These are phyloP conservation scores for Fusarium lateritium DNA, from an alignment of 2,329 filamentous ascomycete genomes.

Conservation along the genomic window DNA sequence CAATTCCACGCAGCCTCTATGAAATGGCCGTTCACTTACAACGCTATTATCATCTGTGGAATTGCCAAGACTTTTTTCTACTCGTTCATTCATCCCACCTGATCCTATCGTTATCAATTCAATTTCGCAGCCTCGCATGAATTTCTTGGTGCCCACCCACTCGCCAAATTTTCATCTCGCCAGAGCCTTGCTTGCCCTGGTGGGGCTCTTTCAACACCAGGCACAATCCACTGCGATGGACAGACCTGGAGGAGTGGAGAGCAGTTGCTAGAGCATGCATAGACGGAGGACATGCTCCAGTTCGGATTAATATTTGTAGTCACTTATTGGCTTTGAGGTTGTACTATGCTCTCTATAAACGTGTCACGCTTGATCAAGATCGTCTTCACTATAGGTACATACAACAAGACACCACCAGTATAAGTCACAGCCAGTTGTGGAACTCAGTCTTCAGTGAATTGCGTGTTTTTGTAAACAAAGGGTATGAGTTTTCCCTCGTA, in stretches of 20 bases:
- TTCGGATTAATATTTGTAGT: not conserved
- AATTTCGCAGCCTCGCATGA: slow-evolving; percentile 47
- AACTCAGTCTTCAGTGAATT: slow-evolving; percentile 35
- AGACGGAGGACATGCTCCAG: not conserved
- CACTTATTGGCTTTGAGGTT: not conserved
- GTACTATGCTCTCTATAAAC: not conserved
- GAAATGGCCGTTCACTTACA: not conserved
- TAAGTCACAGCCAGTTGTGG: not conserved
- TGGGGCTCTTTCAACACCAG: slow-evolving; percentile 33
- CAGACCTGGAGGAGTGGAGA: not conserved
- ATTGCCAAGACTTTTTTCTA: not conserved
- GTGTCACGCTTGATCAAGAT: too few relatives aligned
- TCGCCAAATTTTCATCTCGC: slow-evolving; percentile 34
- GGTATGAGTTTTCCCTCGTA: slow-evolving; percentile 52
- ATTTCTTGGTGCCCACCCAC: slow-evolving; percentile 32
- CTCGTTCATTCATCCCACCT: not conserved
- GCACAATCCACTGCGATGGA: not conserved
- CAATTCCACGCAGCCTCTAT: too few relatives aligned
- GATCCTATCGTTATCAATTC: not conserved
- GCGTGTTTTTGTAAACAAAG: slow-evolving; percentile 48
- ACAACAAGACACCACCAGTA: not conserved
- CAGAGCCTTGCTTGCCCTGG: slow-evolving; percentile 49
- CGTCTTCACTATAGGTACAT: not conserved
- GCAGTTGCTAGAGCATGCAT: not conserved
- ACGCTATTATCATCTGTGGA: not conserved